These are phyloP conservation scores for Crocinoboletus sp. DNA, from an alignment of 1,284 basidiomycete species.

Conservation along the genomic window DNA sequence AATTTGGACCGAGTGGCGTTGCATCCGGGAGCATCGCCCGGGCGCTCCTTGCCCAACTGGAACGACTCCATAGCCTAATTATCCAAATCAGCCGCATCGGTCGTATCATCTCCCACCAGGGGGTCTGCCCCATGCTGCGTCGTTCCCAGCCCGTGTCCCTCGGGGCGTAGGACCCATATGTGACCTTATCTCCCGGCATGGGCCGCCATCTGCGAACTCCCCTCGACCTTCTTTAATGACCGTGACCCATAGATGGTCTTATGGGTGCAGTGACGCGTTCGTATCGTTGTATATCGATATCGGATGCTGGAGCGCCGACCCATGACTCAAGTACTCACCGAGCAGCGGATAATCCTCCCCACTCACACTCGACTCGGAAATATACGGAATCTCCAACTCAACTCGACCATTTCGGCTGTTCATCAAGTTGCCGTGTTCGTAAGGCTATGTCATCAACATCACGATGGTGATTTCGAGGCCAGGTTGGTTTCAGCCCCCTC, in stretches of 20 bases:
- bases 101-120: too few relatives aligned
- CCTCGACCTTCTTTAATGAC: constrained; percentile 15
- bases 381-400: constrained; percentile 2
- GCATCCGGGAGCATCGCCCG: too few relatives aligned
- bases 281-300: neutral
- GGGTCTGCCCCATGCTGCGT: too few relatives aligned
- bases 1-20: too few relatives aligned
- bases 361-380: neutral
- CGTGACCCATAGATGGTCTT: constrained; percentile 10
- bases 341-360: too few relatives aligned
- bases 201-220: constrained; percentile 1
- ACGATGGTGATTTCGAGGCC: constrained; percentile 8
- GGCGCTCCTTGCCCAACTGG: too few relatives aligned
- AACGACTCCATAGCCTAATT: too few relatives aligned
- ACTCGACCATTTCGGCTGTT: constrained; percentile 15
- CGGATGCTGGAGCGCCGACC: constrained; percentile 1
- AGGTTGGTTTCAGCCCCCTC: constrained; percentile 4
- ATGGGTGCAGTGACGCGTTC: neutral
- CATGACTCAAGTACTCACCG: neutral
- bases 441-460: constrained; percentile 10
- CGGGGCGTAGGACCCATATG: constrained; percentile 9
- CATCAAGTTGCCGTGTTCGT: constrained; percentile 8
- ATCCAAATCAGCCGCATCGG: neutral
- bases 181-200: constrained; percentile 23
- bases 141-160: constrained; percentile 13